Base-by-base conservation (phyloP, 202 grass and related monocot species). In the Schoenoplectus triqueter region DNA sequence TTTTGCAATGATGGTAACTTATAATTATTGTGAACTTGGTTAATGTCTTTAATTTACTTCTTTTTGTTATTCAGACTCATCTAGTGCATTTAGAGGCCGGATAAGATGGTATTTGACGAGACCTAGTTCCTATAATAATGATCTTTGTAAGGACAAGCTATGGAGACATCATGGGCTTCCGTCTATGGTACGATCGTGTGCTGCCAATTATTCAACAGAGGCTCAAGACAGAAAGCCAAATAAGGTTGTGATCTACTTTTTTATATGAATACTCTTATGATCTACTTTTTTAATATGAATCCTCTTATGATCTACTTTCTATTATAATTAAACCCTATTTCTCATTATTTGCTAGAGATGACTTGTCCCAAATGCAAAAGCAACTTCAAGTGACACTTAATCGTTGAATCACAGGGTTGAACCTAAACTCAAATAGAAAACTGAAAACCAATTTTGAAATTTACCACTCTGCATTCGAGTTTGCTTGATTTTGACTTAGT, bases 201-300 rank as follows among this genome's bases (percentile, higher is more conserved):
- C 94, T 87, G 87, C 91, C 9, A 82, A 57, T 73, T 97, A 93
- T 88, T 93, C 94, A 69, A 92, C 94, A 52, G 55, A 88, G 87
- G 82, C 84, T 86, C 89, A 81, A 86, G 88, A 93, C 44, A 74
- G 86, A 56, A 90, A 86, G 71, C 78, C 88, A 84, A 93, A 92
- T 80, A 83, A 93, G 94, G 94, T 96, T 76, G 56, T 40, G n/a
- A 59, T 9, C 57, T 91, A 15, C 13, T 80, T 8, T 9, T 60
- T 45, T 59, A 6, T 79, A 17, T 17, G 74, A 60, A 60, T 78
- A 22, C 74, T 59, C 13, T 78, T 60, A 60, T 60, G 31, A 44
- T 57, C 70, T 73, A 21, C 47, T 10, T 52, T 56, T 5, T 56
- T 20, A 76, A 56, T 76, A 31, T 39, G 39, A 81, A 47, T n/a